Conservation (phyloP, 1,284 basidiomycete genomes). For the Polyporus tsugae region DNA sequence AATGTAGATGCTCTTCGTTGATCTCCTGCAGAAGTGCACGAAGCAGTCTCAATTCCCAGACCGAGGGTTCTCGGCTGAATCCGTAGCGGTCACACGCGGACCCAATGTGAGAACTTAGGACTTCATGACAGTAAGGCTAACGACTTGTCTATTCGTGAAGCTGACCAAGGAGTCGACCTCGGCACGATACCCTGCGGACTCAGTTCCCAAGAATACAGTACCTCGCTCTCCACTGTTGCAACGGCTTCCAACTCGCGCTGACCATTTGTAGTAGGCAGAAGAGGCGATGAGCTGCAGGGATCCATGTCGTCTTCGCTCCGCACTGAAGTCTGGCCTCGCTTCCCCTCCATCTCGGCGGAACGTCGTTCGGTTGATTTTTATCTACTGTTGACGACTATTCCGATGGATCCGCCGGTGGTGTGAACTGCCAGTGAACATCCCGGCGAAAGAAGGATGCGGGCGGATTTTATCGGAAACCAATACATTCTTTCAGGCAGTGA, state of each 20-base stretch:
- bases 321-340: neutral
- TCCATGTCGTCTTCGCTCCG: neutral
- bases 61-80: neutral
- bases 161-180: neutral
- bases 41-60: neutral
- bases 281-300: neutral
- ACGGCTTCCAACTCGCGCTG: neutral
- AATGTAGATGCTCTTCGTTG: neutral
- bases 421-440: neutral
- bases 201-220: neutral
- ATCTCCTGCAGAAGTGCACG: neutral
- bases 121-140: neutral
- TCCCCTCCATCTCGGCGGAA: neutral
- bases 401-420: neutral
- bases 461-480: neutral
- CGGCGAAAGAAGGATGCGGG: neutral
- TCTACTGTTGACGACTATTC: neutral
- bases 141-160: neutral
- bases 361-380: neutral
- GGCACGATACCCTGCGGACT: neutral
- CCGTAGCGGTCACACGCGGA: neutral
- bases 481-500: neutral
- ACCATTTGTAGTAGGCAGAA: neutral
- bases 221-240: neutral
- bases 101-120: neutral